phyloP scores from a whole-genome alignment of 2,329 filamentous ascomycete species.

The Penicillium sp. region DNA sequence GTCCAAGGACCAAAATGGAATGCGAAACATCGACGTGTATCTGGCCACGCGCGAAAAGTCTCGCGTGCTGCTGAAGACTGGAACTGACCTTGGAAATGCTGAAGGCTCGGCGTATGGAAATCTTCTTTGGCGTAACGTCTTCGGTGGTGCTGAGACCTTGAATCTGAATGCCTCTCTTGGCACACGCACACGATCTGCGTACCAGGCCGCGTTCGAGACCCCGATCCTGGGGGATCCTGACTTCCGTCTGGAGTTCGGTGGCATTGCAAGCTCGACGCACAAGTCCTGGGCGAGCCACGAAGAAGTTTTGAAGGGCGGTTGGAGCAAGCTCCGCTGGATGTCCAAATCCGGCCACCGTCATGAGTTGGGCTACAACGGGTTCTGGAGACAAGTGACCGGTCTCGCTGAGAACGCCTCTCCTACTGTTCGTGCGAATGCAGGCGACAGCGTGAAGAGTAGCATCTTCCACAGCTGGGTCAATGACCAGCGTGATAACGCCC shows the following conservation, averaged over 20 bases:
- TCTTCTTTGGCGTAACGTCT: constrained; percentile 83
- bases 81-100: constrained; percentile 89
- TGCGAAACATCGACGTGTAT: constrained; percentile 77
- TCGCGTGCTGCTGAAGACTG: constrained; percentile 84
- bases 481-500: constrained; percentile 80
- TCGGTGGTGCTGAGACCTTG: constrained; percentile 89
- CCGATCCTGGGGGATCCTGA: constrained; percentile 85
- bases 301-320: constrained; percentile 78
- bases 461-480: constrained; percentile 77
- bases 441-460: constrained; percentile 87
- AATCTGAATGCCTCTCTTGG: constrained; percentile 85
- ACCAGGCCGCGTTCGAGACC: constrained; percentile 80
- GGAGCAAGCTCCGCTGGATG: constrained; percentile 74
- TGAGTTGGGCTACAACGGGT: constrained; percentile 74
- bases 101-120: constrained; percentile 94
- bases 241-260: constrained; percentile 75
- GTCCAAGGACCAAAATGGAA: constrained; percentile 66
- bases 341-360: constrained; percentile 67
- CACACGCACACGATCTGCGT: constrained; percentile 86
- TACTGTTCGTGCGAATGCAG: constrained; percentile 79
- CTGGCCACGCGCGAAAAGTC: constrained; percentile 78
- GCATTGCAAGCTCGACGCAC: constrained; percentile 76
- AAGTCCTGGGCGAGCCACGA: constrained; percentile 96
- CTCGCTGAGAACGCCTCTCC: constrained; percentile 75
- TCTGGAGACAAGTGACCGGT: constrained; percentile 87